Conservation (phyloP, 345 rosid genomes). For the Gynandropsis gynandra region DNA sequence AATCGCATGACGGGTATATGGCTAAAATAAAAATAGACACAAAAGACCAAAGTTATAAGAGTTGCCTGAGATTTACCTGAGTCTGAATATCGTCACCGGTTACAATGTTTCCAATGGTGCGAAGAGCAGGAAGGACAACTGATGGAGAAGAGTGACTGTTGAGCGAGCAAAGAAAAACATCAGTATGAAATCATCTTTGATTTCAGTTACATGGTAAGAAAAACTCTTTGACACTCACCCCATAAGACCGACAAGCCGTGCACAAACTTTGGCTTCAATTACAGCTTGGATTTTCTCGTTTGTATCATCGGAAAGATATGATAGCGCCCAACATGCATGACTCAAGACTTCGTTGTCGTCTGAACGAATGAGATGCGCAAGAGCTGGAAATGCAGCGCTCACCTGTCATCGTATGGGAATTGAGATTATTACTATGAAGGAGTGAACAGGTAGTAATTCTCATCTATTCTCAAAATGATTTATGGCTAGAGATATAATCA, state of each 20-base stretch:
- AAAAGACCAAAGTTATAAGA: constrained; percentile 4
- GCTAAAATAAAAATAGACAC: not conserved
- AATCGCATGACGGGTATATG: no score
- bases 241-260: constrained; percentile 69
- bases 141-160: constrained; percentile 27
- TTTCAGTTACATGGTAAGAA: constrained; percentile 13
- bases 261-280: constrained; percentile 67
- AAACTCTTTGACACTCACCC: constrained; percentile 38
- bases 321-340: constrained; percentile 68
- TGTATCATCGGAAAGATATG: constrained; percentile 48
- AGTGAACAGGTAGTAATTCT: constrained; percentile 10
- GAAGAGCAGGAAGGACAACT: constrained; percentile 30
- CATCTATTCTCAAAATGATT: constrained; percentile 3
- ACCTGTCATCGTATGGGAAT: constrained; percentile 35
- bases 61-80: constrained; percentile 20
- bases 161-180: constrained; percentile 22
- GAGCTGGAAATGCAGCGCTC: constrained; percentile 64
- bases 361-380: constrained; percentile 53
- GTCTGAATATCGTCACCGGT: constrained; percentile 31
- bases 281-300: constrained; percentile 72
- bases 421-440: constrained; percentile 4
- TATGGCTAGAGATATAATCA: no score
- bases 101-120: constrained; percentile 30
- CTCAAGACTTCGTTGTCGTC: constrained; percentile 71
- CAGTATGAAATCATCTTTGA: constrained; percentile 10